These are phyloP conservation scores for Pichia sp. DNA, from an alignment of 1,139 yeast species.

Conservation along the genomic window DNA sequence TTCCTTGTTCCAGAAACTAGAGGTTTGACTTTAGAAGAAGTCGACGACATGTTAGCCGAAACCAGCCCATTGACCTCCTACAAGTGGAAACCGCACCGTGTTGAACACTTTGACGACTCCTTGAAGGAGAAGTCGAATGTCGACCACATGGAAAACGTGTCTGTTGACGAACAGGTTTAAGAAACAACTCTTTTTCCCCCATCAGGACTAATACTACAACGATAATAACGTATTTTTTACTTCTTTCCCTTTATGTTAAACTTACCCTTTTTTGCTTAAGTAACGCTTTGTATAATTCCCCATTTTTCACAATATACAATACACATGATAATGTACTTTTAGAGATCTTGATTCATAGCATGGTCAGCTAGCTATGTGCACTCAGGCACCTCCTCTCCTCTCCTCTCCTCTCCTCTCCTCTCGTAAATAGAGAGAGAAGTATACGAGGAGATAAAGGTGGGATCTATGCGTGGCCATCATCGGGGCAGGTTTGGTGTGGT, in stretches of 20 bases:
- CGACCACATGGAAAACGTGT: constrained; percentile 12
- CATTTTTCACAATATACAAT: too few species aligned
- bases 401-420: too few species aligned
- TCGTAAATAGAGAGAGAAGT: too few species aligned
- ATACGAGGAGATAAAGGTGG: too few species aligned
- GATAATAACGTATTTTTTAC: not conserved
- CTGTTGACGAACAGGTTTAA: not conserved
- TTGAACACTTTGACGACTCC: constrained; percentile 2
- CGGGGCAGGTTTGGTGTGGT: too few species aligned
- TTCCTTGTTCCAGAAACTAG: constrained; percentile 52
- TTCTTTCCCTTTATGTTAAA: not conserved
- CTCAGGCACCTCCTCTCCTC: too few species aligned
- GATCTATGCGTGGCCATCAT: too few species aligned
- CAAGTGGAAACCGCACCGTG: constrained; percentile 30
- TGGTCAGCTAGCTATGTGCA: too few species aligned
- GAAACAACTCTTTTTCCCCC: not conserved
- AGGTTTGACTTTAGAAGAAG: constrained; percentile 54
- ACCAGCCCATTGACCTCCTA: constrained; percentile 31
- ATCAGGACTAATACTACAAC: not conserved
- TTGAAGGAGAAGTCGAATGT: constrained; percentile 6
- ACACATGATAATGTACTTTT: too few species aligned
- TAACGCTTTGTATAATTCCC: too few species aligned
- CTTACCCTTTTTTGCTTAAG: not conserved
- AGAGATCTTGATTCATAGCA: too few species aligned
- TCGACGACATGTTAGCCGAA: constrained; percentile 39